Conservation (phyloP, 2,329 filamentous ascomycete species). For the Rhynchosporium graminicola region DNA sequence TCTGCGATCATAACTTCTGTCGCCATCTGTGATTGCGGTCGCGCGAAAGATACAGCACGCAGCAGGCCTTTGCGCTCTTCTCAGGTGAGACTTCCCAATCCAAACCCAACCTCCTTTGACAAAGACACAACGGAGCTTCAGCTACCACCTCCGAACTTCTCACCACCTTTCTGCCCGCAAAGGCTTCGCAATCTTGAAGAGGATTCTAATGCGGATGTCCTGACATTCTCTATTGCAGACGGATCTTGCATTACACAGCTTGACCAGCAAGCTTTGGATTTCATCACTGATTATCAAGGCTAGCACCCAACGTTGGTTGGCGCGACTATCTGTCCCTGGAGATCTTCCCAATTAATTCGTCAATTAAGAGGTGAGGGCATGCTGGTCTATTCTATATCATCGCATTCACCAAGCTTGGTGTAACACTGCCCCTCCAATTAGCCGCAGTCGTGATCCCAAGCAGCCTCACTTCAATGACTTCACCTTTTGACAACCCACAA, state of each 20-base stretch:
- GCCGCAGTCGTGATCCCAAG: constrained; percentile 11
- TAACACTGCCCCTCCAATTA: constrained; percentile 6
- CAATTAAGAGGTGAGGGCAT: constrained; percentile 7
- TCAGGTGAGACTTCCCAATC: constrained; percentile 36
- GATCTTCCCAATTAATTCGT: constrained; percentile 13
- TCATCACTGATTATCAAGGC: constrained; percentile 26
- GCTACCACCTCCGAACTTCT: constrained; percentile 23
- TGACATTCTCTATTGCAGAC: constrained; percentile 30
- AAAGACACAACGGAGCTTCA: constrained; percentile 31
- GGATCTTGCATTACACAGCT: constrained; percentile 28
- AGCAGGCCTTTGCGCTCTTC: constrained; percentile 27
- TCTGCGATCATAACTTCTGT: constrained; percentile 21
- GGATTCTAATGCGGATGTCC: constrained; percentile 27
- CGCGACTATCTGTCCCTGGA: constrained; percentile 25
- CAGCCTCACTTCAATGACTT: not conserved
- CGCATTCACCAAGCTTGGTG: not conserved
- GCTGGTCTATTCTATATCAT: not conserved
- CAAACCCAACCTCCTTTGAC: constrained; percentile 32
- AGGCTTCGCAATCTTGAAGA: not conserved
- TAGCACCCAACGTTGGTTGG: constrained; percentile 27
- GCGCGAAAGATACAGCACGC: constrained; percentile 24
- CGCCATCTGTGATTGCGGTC: constrained; percentile 19
- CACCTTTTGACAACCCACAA: constrained; percentile 17
- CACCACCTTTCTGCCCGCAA: constrained; percentile 13
- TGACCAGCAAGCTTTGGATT: constrained; percentile 30